These are phyloP conservation scores for Golubevia sp. DNA, from an alignment of 1,284 basidiomycete genomes.

Conservation along the genomic window DNA sequence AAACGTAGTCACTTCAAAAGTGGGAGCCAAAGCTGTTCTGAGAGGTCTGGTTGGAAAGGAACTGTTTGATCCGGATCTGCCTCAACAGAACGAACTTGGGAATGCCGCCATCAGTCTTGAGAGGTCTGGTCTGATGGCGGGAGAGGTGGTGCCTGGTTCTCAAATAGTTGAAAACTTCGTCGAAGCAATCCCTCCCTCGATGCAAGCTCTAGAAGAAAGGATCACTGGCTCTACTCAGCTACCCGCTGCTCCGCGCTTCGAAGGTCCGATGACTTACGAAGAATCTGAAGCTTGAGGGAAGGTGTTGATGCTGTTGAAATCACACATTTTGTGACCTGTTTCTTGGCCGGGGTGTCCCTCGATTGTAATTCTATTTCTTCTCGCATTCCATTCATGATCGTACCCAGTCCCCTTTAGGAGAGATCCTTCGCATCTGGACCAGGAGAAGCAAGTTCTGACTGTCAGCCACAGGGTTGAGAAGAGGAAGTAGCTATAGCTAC, in stretches of 20 bases:
- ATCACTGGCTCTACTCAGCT: neutral
- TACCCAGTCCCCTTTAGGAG: no score
- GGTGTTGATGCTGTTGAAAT: no score
- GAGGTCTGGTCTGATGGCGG: neutral
- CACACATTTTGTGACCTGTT: no score
- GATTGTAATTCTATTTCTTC: no score
- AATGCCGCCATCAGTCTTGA: conserved; percentile 19
- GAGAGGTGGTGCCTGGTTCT: neutral
- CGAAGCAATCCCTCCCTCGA: neutral
- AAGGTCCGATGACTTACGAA: neutral
- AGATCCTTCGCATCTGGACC: no score
- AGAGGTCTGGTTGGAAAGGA: conserved; percentile 48
- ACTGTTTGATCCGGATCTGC: conserved; percentile 38
- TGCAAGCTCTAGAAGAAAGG: neutral
- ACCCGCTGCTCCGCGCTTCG: neutral
- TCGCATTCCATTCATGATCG: no score
- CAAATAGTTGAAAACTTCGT: neutral
- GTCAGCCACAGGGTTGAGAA: no score
- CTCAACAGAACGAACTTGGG: conserved; percentile 37
- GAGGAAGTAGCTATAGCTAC: no score
- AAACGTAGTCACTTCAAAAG: conserved; percentile 50
- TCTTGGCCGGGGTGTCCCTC: no score
- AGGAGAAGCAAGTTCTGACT: no score
- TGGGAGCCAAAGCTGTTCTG: conserved; percentile 50
- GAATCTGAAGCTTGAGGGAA: neutral